Conservation (phyloP, 2,329 filamentous ascomycete species). For the Fusarium sp. region DNA sequence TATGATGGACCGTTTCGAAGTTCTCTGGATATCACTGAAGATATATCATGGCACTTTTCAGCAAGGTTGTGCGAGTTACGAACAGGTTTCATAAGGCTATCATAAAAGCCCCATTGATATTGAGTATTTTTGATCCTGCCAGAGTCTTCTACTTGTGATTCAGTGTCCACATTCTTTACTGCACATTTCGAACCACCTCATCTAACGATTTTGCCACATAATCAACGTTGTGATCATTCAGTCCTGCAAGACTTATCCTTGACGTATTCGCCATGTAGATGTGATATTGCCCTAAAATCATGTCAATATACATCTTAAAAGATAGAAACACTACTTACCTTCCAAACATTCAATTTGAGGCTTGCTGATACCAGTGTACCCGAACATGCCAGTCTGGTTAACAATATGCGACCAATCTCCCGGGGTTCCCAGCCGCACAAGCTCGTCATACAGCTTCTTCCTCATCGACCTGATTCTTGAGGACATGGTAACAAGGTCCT, state of each 20-base stretch:
- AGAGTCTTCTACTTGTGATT: too few relatives aligned
- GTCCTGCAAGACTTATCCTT: constrained; percentile 51
- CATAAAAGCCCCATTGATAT: rapidly evolving
- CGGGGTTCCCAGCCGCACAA: constrained; percentile 45
- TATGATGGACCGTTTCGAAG: rapidly evolving
- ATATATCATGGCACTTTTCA: rapidly evolving
- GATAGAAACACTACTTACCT: constrained; percentile 20
- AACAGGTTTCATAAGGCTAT: too few relatives aligned
- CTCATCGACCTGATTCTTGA: constrained; percentile 49
- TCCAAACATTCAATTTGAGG: constrained; percentile 53
- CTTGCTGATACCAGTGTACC: constrained; percentile 58
- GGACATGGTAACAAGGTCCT: constrained; percentile 51
- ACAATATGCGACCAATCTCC: constrained; percentile 51
- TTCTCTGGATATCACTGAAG: too few relatives aligned
- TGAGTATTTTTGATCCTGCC: too few relatives aligned
- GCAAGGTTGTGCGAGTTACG: rapidly evolving
- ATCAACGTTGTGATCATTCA: constrained; percentile 49
- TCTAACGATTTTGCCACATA: constrained; percentile 28
- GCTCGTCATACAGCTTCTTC: constrained; percentile 45
- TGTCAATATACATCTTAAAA: not conserved
- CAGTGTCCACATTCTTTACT: not conserved
- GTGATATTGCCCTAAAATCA: constrained; percentile 43
- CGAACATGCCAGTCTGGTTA: constrained; percentile 53
- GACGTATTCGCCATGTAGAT: constrained; percentile 53
- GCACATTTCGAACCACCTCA: constrained; percentile 17